Evolutionary conservation across 2,329 filamentous ascomycete genomes (phyloP), one percentile per base, ranked within the genome.

Genomic region (Aspergillus ustus): DNA sequence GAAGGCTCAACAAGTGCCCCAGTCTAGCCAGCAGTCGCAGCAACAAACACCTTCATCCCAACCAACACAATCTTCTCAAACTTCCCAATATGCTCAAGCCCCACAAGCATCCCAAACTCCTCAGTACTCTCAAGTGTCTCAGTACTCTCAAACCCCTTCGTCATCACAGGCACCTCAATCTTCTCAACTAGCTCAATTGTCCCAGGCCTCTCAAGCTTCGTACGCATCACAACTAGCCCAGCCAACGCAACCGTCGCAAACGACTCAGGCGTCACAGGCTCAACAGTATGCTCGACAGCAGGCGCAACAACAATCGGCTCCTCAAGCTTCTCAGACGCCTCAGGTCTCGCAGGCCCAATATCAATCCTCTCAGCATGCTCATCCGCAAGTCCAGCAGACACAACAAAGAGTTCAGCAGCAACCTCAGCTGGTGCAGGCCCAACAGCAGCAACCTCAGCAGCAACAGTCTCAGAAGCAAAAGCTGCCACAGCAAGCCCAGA

Each of bases 101-200:
- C n/a, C 19, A 15, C 29, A 46, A 9, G 22, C 51, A 9, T 22
- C 29, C 2, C 56, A 52, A 48, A 37, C 43, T 8, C 17, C 54
- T 22, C 57, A 59, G 44, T 46, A 60, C 19, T 17, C 55, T 15
- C 61, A 63, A 51, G 31, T 15, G 17, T 29, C 53, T 3, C 69
- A 70, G 29, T 63, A 69, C 29, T 59, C 63, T 52, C 61, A 66
- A 17, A 64, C 69, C 13, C 63, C 64, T 9, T 64, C 66, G 44
- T 63, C 63, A 31, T 53, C 62, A 6, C 53, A 52, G n/a, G 8
- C 31, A 13, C 3, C 46, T 28, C 46, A 49, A 31, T 7, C 25
- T 31, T 31, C 48, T 28, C 48, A 50, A 31, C 11, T 28, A 7
- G 28, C 48, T 17, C 48, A 50, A 19, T 4, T 19, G 25, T 50